Base-by-base conservation (phyloP, 495 filamentous ascomycete species). In the Lepraria neglecta region DNA sequence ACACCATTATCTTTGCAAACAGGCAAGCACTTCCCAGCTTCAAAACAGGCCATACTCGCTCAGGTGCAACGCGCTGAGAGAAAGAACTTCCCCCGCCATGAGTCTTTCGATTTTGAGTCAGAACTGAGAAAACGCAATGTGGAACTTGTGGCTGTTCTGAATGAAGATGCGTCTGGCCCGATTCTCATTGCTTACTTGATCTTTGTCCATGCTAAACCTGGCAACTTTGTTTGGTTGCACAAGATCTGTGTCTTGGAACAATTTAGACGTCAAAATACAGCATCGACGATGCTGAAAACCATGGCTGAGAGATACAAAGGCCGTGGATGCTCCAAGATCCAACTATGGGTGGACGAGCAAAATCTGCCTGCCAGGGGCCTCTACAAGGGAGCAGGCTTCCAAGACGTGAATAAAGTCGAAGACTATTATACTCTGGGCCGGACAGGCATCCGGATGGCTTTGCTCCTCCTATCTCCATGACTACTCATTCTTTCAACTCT, bases 271-370 rank as follows among this genome's bases (percentile, higher is more conserved):
- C 73, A 77, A 68, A 83, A 83, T 38, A 68, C 84, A 33, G 84
- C 79, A 47, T 74, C 70, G 62, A 70, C 72, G 66, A 72, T 84
- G 56, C 68, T 86, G 66, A 63, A 72, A 60, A 73, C 74, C 62
- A 75, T 82, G 64, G 72, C 74, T 38, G 67, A 71, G 56, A 74
- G 75, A 55, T 69, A 85, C 28, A 72, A 69, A 65, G 78, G 74
- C 66, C 78, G 81, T 66, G 79, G 80, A 54, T 82, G 82, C 68
- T 72, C 74, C 52, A 76, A 70, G 46, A 76, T 86, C 44, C 77
- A 84, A 56, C 70, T 85, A 53, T 86, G 82, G 84, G 84, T 84
- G 30, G 84, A 86, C 65, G 75, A 78, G 71, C 73, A 64, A 46
- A 78, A 80, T 64, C 68, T 72, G 30, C 70, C 77, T 58, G 80